Conservation (phyloP, 2,329 filamentous ascomycete genomes). For the Juglanconis oblonga region DNA sequence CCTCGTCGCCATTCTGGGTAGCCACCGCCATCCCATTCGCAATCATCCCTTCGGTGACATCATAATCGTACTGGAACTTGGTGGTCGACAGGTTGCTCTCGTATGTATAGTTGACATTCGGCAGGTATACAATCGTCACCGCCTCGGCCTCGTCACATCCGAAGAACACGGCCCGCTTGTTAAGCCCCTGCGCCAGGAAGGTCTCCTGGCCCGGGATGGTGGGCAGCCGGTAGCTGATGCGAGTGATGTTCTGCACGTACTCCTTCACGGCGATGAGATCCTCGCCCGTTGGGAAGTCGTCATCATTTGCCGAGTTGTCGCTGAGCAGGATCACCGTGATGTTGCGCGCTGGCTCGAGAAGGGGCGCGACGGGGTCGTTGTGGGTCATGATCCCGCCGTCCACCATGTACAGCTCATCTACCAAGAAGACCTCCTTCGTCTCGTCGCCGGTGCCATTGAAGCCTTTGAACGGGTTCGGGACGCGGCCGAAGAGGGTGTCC, state of each 20-base stretch:
- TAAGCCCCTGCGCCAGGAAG: neutral
- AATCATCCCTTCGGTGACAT: constrained; percentile 8
- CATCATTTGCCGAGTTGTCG: neutral
- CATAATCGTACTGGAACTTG: neutral
- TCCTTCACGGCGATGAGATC: neutral
- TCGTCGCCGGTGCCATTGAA: neutral
- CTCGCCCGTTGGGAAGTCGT: neutral
- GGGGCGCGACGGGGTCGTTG: neutral
- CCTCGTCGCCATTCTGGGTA: constrained; percentile 1
- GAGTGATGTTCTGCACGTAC: constrained; percentile 1
- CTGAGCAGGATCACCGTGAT: constrained; percentile 2
- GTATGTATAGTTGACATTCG: constrained; percentile 5
- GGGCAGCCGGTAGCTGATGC: neutral
- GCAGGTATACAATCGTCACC: constrained; percentile 8
- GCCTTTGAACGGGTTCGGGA: constrained; percentile 7
- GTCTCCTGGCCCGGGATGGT: neutral
- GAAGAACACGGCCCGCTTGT: constrained; percentile 1
- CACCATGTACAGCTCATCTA: constrained; percentile 5
- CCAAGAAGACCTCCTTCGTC: neutral
- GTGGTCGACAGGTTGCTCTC: neutral
- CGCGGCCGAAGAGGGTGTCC: neutral
- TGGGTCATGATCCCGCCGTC: constrained; percentile 1
- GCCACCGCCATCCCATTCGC: neutral
- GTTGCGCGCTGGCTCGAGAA: neutral
- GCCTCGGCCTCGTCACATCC: constrained; percentile 6